Conservation (phyloP, 1,139 yeast species). For the Hansenula sp. region DNA sequence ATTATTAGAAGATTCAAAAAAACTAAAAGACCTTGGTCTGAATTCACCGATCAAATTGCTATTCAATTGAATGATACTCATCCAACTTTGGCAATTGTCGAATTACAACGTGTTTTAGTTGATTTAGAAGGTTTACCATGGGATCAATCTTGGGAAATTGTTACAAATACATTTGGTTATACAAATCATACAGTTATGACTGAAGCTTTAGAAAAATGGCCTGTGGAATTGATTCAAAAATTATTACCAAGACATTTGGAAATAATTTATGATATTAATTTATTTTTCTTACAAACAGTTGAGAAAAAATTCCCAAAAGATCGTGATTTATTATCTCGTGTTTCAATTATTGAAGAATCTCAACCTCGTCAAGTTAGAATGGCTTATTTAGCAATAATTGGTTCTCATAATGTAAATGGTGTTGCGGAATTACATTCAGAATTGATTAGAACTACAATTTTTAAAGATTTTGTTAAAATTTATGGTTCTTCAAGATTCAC, state of each 20-base stretch:
- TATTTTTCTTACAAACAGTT: constrained; percentile 72
- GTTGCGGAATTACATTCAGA: constrained; percentile 96
- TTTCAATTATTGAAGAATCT: constrained; percentile 83
- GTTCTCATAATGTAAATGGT: constrained; percentile 92
- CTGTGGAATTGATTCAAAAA: constrained; percentile 72
- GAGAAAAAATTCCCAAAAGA: constrained; percentile 72
- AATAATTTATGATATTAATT: constrained; percentile 83
- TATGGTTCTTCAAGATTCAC: constrained; percentile 82
- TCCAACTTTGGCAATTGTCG: constrained; percentile 90
- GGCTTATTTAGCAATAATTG: constrained; percentile 90
- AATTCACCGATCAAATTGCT: constrained; percentile 82
- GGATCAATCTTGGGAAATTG: constrained; percentile 86
- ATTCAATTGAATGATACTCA: constrained; percentile 95
- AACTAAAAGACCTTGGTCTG: constrained; percentile 72
- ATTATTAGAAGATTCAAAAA: constrained; percentile 89
- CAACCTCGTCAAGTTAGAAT: constrained; percentile 79
- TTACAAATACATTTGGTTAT: constrained; percentile 78
- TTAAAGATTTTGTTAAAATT: constrained; percentile 81
- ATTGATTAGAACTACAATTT: constrained; percentile 82
- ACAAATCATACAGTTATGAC: constrained; percentile 94
- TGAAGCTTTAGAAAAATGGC: constrained; percentile 96
- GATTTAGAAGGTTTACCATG: constrained; percentile 80
- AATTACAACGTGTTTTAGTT: constrained; percentile 79
- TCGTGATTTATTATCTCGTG: constrained; percentile 55
- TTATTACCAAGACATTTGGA: constrained; percentile 90